phyloP scores from a whole-genome alignment of 1,284 basidiomycete species.

The Rhodotorula sp. region DNA sequence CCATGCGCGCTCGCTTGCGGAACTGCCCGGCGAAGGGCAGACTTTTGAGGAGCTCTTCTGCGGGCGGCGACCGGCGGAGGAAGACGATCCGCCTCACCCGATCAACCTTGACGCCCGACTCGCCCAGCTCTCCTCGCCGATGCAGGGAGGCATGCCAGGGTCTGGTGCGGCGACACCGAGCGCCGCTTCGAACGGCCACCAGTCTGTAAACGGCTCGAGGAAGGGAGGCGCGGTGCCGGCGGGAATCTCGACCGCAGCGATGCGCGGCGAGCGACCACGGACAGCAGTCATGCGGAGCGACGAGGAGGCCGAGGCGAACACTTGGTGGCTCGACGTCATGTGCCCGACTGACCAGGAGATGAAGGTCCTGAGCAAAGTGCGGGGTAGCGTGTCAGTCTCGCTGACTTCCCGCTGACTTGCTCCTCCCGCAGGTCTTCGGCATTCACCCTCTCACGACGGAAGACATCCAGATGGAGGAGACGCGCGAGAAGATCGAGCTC shows the following conservation, averaged over 20 bases:
- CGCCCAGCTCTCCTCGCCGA: conserved; percentile 18
- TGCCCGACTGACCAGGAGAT: conserved; percentile 97
- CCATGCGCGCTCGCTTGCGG: conserved; percentile 86
- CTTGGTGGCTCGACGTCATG: conserved; percentile 97
- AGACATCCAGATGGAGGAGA: conserved; percentile 99
- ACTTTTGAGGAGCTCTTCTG: conserved; percentile 87
- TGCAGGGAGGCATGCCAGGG: conserved; percentile 3
- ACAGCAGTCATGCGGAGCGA: conserved; percentile 52
- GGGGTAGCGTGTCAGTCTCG: conserved; percentile 26
- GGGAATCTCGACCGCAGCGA: conserved; percentile 18
- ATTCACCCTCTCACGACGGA: conserved; percentile 99
- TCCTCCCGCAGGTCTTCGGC: conserved; percentile 80
- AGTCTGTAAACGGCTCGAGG: conserved; percentile 12
- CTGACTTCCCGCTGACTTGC: background rate
- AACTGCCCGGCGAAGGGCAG: conserved; percentile 91
- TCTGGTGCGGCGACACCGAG: background rate
- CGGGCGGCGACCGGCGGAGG: conserved; percentile 52
- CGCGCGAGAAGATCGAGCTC: conserved; percentile 98
- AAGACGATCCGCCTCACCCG: conserved; percentile 16
- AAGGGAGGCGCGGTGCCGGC: conserved; percentile 15
- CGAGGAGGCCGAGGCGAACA: conserved; percentile 63
- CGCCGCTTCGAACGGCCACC: conserved; percentile 4
- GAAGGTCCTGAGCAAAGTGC: conserved; percentile 88
- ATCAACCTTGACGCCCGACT: conserved; percentile 25
- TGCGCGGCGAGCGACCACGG: conserved; percentile 13